phyloP scores from a whole-genome alignment of 2,329 filamentous ascomycete genomes.

The Aspergillus felis region DNA sequence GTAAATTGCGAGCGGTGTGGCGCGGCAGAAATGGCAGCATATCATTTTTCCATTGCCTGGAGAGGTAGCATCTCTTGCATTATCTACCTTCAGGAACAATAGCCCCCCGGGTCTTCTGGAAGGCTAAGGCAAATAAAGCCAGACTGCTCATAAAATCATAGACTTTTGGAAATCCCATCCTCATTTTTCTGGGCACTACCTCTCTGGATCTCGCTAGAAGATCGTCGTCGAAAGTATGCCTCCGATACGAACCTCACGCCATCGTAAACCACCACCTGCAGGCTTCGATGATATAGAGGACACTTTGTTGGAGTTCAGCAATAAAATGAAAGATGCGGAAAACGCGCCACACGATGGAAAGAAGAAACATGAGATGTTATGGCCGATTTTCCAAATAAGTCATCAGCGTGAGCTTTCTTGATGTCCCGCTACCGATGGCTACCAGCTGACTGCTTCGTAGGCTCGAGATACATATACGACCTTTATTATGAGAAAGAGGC shows the following conservation, averaged over 20 bases:
- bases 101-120: background rate
- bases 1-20: conserved; percentile 3
- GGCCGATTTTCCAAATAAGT: conserved; percentile 96
- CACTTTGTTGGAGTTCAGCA: conserved; percentile 62
- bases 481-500: conserved; percentile 97
- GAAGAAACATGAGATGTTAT: conserved; percentile 87
- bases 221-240: conserved; percentile 47
- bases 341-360: conserved; percentile 75
- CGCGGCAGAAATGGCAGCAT: conserved; percentile 2
- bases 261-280: conserved; percentile 61
- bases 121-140: background rate
- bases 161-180: background rate
- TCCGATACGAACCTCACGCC: conserved; percentile 56
- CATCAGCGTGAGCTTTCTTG: conserved; percentile 66
- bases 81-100: background rate
- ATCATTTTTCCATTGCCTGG: background rate
- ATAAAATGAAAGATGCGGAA: conserved; percentile 75
- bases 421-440: background rate
- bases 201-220: background rate
- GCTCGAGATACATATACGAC: conserved; percentile 88
- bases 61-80: background rate
- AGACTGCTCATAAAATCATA: background rate
- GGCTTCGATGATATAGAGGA: conserved; percentile 68
- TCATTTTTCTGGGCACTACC: background rate
- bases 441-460: conserved; percentile 28